phyloP scores from a whole-genome alignment of 2,329 filamentous ascomycete genomes.

The Verticillium longisporum region DNA sequence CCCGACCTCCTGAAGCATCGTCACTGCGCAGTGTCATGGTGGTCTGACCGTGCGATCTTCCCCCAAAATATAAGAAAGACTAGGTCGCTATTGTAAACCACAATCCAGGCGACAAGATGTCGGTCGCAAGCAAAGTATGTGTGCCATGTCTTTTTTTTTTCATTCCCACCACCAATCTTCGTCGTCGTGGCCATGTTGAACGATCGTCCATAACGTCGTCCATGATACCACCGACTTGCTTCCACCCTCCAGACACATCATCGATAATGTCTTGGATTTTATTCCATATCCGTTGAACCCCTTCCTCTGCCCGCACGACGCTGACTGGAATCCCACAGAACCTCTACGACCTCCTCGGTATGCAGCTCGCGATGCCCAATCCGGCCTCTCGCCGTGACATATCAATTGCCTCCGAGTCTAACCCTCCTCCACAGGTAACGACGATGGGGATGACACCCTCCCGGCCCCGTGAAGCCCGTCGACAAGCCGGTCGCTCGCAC shows the following conservation, averaged over 20 bases:
- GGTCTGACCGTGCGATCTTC: slow-evolving; percentile 14
- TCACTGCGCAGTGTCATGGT: slow-evolving; percentile 10
- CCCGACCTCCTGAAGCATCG: slow-evolving; percentile 3
- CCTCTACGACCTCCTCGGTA: slow-evolving; percentile 98
- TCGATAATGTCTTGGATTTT: neutral
- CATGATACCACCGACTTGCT: neutral
- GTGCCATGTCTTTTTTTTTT: neutral
- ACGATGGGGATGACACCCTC: slow-evolving; percentile 63
- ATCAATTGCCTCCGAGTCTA: slow-evolving; percentile 6
- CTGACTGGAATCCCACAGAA: slow-evolving; percentile 52
- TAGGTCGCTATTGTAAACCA: slow-evolving; percentile 16
- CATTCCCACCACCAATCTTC: neutral
- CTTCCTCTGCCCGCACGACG: neutral
- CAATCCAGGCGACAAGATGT: slow-evolving; percentile 17
- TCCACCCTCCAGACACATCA: neutral
- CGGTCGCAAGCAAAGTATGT: slow-evolving; percentile 14
- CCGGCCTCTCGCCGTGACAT: slow-evolving; percentile 9
- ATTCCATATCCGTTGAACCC: neutral
- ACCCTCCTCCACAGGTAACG: slow-evolving; percentile 43
- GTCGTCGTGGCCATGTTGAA: neutral
- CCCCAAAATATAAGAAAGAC: slow-evolving; percentile 12
- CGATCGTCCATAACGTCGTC: slow-evolving; percentile 1
- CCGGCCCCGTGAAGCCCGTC: slow-evolving; percentile 78
- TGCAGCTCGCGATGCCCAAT: slow-evolving; percentile 22
- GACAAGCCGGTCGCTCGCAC: slow-evolving; percentile 74